phyloP scores from a whole-genome alignment of 768 basidiomycete genomes.

The Dentipellis fragilis region DNA sequence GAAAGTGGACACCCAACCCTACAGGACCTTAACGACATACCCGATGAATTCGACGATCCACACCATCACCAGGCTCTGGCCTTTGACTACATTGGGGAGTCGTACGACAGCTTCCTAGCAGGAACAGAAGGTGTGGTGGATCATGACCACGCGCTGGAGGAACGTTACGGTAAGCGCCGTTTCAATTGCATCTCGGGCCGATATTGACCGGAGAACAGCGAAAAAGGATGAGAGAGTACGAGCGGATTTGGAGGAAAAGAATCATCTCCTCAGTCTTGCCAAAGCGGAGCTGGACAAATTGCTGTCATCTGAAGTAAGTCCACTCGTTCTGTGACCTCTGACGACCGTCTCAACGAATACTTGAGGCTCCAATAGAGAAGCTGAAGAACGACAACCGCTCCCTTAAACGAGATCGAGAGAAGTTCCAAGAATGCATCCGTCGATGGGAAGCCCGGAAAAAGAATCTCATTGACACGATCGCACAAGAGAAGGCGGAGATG shows the following conservation, averaged over 20 bases:
- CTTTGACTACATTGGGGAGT: slow-evolving; percentile 60
- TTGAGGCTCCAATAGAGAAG: slow-evolving; percentile 43
- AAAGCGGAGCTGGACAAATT: slow-evolving; percentile 48
- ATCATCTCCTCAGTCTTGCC: slow-evolving; percentile 32
- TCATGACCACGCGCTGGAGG: slow-evolving; percentile 60
- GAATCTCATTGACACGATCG: slow-evolving; percentile 56
- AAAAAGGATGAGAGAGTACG: slow-evolving; percentile 65
- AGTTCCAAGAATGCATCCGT: slow-evolving; percentile 66
- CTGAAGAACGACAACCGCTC: slow-evolving; percentile 52
- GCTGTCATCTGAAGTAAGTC: slow-evolving; percentile 48
- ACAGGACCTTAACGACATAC: slow-evolving; percentile 48
- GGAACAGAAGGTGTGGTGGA: slow-evolving; percentile 55
- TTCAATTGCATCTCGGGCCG: neutral
- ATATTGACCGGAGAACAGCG: slow-evolving; percentile 27
- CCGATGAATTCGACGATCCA: slow-evolving; percentile 68
- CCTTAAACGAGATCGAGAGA: slow-evolving; percentile 64
- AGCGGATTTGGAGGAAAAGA: slow-evolving; percentile 51
- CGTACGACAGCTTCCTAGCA: slow-evolving; percentile 61
- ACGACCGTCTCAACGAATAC: neutral
- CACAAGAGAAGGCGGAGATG: slow-evolving; percentile 58
- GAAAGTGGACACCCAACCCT: slow-evolving; percentile 59
- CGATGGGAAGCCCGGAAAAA: slow-evolving; percentile 63
- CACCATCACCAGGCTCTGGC: slow-evolving; percentile 69
- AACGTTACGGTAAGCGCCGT: slow-evolving; percentile 55
- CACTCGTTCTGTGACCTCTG: neutral